A percentile compares a stretch with the other conserved stretches of the same genome.
Conservation (phyloP, 2,329 filamentous ascomycete genomes). For the Fusarium sp. region DNA sequence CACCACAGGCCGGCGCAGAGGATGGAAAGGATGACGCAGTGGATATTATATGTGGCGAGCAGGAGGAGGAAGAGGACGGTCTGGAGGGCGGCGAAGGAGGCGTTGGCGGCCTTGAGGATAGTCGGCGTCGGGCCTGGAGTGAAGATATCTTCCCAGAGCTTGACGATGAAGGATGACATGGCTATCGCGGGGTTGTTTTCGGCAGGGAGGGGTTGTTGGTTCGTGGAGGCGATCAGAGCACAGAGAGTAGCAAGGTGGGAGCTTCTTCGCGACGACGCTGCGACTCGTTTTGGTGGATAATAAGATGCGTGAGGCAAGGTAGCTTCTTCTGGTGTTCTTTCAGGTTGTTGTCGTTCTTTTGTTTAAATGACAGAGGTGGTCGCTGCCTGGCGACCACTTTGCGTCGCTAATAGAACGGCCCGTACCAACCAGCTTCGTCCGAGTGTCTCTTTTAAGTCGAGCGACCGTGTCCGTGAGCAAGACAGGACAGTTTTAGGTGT, state of each 20-base stretch:
- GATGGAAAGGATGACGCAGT: conserved; percentile 84
- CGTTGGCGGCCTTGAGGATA: conserved; percentile 89
- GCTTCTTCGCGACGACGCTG: conserved; percentile 13
- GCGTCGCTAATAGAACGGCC: conserved; percentile 19
- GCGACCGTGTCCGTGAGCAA: conserved; percentile 19
- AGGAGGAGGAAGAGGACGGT: conserved; percentile 80
- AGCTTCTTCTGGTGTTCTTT: conserved; percentile 11
- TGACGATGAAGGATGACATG: conserved; percentile 73
- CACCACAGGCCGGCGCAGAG: conserved; percentile 88
- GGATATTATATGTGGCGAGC: conserved; percentile 83
- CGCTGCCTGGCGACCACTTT: conserved; percentile 43
- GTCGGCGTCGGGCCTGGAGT: conserved; percentile 89
- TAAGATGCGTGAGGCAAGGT: not conserved
- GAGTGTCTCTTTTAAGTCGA: conserved; percentile 17
- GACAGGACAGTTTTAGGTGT: conserved; percentile 1
- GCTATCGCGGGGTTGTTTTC: conserved; percentile 31
- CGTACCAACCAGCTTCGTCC: conserved; percentile 25
- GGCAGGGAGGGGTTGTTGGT: conserved; percentile 18
- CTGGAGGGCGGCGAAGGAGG: conserved; percentile 87
- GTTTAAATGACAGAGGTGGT: conserved; percentile 30
- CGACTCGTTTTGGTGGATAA: conserved; percentile 1
- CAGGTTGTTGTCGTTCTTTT: conserved; percentile 19
- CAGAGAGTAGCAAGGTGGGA: not conserved
- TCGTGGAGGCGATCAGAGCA: conserved; percentile 2
- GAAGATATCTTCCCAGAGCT: conserved; percentile 94